These are phyloP conservation scores for Hypomontagnella monticulosa DNA, from an alignment of 495 filamentous ascomycete species.

Conservation along the genomic window DNA sequence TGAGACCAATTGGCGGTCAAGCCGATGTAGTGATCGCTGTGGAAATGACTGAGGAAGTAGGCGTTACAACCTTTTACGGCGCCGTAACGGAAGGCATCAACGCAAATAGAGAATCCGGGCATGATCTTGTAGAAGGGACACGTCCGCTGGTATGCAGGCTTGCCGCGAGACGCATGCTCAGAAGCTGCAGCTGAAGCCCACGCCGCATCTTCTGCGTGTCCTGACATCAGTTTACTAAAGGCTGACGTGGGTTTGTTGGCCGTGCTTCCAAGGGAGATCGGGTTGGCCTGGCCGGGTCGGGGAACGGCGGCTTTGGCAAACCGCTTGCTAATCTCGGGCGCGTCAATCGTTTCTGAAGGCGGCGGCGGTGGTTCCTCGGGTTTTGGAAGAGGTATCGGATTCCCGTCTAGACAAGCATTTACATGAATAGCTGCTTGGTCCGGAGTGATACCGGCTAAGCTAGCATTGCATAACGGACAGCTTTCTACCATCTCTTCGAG, in stretches of 20 bases:
- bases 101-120: conserved; percentile 88
- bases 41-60: conserved; percentile 98
- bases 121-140: conserved; percentile 99
- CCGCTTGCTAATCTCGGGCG: conserved; percentile 57
- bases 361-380: conserved; percentile 30
- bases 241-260: conserved; percentile 65
- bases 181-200: conserved; percentile 88
- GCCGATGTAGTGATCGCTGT: conserved; percentile 96
- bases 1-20: conserved; percentile 89
- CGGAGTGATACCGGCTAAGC: conserved; percentile 66
- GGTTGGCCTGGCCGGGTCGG: conserved; percentile 79
- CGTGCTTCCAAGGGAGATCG: conserved; percentile 64
- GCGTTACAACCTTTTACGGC: conserved; percentile 90
- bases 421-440: conserved; percentile 77
- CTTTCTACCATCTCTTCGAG: conserved; percentile 49
- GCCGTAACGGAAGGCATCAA: conserved; percentile 96
- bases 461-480: conserved; percentile 82
- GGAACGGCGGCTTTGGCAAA: conserved; percentile 75
- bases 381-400: conserved; percentile 61
- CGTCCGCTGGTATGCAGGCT: conserved; percentile 85
- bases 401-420: conserved; percentile 91
- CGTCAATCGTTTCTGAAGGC: conserved; percentile 46
- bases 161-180: conserved; percentile 81
- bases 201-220: conserved; percentile 86
- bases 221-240: conserved; percentile 91